Evolutionary conservation across 768 basidiomycete species (phyloP).

Genomic region (Pleurotus citrinopileatus): DNA sequence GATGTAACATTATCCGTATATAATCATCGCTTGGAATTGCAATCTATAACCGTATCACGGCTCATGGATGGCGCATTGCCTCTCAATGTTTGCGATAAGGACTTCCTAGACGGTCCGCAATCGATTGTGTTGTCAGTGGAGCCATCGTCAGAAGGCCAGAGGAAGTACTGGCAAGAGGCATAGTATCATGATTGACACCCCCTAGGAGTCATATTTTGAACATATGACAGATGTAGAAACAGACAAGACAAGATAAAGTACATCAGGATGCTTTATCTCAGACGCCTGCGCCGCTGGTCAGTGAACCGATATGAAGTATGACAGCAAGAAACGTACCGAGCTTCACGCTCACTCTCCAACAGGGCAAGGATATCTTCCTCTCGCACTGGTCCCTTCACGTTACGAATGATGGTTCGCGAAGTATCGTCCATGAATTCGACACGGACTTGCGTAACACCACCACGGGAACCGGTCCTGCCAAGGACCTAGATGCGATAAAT

Average conservation of each 20-base stretch:
- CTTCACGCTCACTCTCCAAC: constrained; percentile 98
- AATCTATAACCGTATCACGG: too few relatives aligned
- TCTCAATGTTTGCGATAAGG: too few relatives aligned
- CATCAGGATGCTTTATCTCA: constrained; percentile 2
- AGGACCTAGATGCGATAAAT: constrained; percentile 63
- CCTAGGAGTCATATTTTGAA: not conserved
- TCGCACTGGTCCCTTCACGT: constrained; percentile 97
- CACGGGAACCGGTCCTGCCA: constrained; percentile 97
- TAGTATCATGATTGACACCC: not conserved
- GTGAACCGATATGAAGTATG: not conserved
- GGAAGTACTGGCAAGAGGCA: not conserved
- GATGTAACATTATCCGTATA: not conserved
- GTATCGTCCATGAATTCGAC: constrained; percentile 99
- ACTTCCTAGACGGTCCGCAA: too few relatives aligned
- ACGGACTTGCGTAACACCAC: constrained; percentile 98
- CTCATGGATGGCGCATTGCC: too few relatives aligned
- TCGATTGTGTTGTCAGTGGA: too few relatives aligned
- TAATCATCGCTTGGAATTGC: not conserved
- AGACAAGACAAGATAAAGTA: not conserved
- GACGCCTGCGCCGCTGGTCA: not conserved
- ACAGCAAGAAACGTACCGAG: constrained; percentile 66
- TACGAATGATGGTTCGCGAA: constrained; percentile 93
- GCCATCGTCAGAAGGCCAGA: too few relatives aligned
- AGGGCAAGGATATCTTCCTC: constrained; percentile 96
- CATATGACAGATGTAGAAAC: not conserved